Percentiles rank a stretch among this genome's conserved stretches.
These are phyloP conservation scores for Andrographis paniculata DNA, from an alignment of 305 asterid species.

Conservation along the genomic window DNA sequence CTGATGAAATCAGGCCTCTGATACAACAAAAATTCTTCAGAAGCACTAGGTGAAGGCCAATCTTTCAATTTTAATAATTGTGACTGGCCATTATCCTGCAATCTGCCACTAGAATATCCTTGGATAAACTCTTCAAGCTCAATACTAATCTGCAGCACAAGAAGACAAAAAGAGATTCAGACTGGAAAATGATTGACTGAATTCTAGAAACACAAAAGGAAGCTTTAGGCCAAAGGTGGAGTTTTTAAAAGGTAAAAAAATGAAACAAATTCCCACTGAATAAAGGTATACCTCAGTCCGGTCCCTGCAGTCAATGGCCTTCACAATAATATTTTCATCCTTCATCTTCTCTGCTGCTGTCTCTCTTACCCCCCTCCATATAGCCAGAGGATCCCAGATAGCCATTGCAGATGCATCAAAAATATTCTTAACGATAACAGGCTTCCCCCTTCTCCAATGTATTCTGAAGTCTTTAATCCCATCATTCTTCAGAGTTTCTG, in stretches of 20 bases:
- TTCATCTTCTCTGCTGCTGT: constrained; percentile 67
- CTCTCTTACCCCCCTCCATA: constrained; percentile 79
- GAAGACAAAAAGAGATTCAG: constrained; percentile 19
- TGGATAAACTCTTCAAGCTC: constrained; percentile 72
- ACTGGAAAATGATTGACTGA: constrained; percentile 16
- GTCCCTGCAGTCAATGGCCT: constrained; percentile 63
- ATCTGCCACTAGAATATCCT: constrained; percentile 83
- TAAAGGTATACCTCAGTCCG: constrained; percentile 60
- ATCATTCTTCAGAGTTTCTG: constrained; percentile 57
- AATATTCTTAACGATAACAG: constrained; percentile 72
- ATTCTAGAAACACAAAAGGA: constrained; percentile 8
- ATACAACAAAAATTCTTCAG: constrained; percentile 87
- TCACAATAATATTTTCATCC: constrained; percentile 62
- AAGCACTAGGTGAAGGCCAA: constrained; percentile 93
- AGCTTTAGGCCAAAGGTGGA: constrained; percentile 10
- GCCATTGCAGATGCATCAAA: constrained; percentile 58
- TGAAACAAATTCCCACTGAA: constrained; percentile 17
- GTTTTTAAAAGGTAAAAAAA: constrained; percentile 8
- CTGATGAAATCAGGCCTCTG: constrained; percentile 91
- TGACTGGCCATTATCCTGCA: constrained; percentile 53
- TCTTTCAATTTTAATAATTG: constrained; percentile 84
- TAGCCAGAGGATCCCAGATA: constrained; percentile 77
- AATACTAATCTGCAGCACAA: constrained; percentile 57
- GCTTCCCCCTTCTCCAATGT: constrained; percentile 80
- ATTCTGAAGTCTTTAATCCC: constrained; percentile 72